These are phyloP conservation scores for Lagerstroemia speciosa DNA, from an alignment of 345 rosid species.

Conservation along the genomic window DNA sequence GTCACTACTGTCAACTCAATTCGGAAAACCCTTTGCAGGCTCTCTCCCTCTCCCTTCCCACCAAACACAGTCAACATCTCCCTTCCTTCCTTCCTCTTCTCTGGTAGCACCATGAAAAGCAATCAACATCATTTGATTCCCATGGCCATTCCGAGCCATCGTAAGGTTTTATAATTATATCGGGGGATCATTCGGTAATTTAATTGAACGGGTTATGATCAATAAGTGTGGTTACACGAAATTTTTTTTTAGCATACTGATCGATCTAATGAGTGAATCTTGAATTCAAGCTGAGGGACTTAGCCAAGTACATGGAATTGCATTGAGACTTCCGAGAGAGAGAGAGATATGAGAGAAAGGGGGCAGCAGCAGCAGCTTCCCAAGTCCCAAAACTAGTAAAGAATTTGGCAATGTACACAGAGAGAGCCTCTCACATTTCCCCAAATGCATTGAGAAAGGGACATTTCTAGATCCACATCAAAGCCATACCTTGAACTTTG, in stretches of 20 bases:
- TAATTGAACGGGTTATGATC: too few relatives aligned
- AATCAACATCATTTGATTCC: too few relatives aligned
- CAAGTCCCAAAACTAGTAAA: conserved; percentile 37
- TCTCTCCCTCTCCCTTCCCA: neutral
- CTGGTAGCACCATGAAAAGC: too few relatives aligned
- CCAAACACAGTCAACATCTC: too few relatives aligned
- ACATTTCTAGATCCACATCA: conserved; percentile 38
- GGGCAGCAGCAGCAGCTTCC: conserved; percentile 4
- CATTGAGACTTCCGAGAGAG: neutral
- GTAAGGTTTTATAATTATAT: too few relatives aligned
- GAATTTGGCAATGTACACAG: conserved; percentile 25
- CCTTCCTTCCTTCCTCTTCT: too few relatives aligned
- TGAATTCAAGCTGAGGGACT: too few relatives aligned
- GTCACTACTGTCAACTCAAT: neutral
- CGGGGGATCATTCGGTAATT: too few relatives aligned
- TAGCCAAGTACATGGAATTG: too few relatives aligned
- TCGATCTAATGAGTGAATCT: neutral
- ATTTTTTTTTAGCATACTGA: too few relatives aligned
- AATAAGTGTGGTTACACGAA: too few relatives aligned
- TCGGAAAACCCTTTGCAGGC: neutral
- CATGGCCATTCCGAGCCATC: too few relatives aligned
- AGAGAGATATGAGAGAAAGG: neutral
- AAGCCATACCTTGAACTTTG: conserved; percentile 46
- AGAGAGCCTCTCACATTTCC: conserved; percentile 25
- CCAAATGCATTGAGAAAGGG: conserved; percentile 34